Percentiles rank a stretch among this genome's conserved stretches.
phyloP scores from a whole-genome alignment of 352 stramenopile genomes.

The Globisporangium megalacanthum region DNA sequence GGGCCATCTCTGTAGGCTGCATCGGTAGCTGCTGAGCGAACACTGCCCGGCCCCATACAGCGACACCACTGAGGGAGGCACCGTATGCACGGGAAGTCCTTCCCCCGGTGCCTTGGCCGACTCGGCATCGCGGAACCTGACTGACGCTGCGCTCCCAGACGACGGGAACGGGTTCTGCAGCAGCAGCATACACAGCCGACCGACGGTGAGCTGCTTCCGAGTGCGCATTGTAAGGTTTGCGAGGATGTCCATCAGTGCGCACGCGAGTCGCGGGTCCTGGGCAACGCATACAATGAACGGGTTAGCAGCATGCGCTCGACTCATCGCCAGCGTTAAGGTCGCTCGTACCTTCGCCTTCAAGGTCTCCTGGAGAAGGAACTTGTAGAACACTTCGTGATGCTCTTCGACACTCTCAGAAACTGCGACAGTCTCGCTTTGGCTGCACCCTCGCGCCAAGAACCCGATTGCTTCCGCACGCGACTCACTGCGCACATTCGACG shows the following conservation, averaged over 20 bases:
- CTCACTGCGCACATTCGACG: neutral
- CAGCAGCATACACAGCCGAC: conserved; percentile 48
- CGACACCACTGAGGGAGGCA: conserved; percentile 28
- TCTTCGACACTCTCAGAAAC: conserved; percentile 5
- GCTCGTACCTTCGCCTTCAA: conserved; percentile 38
- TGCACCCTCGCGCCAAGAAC: conserved; percentile 25
- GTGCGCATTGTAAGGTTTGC: conserved; percentile 35
- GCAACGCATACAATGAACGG: neutral
- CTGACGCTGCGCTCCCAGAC: conserved; percentile 1
- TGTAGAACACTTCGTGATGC: conserved; percentile 33
- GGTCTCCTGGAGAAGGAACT: conserved; percentile 38
- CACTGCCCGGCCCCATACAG: conserved; percentile 25
- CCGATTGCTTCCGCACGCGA: conserved; percentile 22
- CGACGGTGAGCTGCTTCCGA: conserved; percentile 31
- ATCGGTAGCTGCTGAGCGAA: conserved; percentile 45
- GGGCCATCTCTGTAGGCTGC: conserved; percentile 30
- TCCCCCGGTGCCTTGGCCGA: conserved; percentile 4
- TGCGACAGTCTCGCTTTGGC: conserved; percentile 6
- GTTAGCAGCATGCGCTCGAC: too few relatives aligned
- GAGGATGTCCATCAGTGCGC: conserved; percentile 32
- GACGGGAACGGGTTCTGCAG: conserved; percentile 53
- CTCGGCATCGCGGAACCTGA: neutral
- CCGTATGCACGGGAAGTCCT: conserved; percentile 21
- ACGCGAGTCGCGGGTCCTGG: conserved; percentile 47
- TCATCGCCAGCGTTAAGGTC: neutral